A percentile compares a stretch with the other conserved stretches of the same genome.
Conservation (phyloP, 2,329 filamentous ascomycete species). For the Coleophoma cylindrospora region DNA sequence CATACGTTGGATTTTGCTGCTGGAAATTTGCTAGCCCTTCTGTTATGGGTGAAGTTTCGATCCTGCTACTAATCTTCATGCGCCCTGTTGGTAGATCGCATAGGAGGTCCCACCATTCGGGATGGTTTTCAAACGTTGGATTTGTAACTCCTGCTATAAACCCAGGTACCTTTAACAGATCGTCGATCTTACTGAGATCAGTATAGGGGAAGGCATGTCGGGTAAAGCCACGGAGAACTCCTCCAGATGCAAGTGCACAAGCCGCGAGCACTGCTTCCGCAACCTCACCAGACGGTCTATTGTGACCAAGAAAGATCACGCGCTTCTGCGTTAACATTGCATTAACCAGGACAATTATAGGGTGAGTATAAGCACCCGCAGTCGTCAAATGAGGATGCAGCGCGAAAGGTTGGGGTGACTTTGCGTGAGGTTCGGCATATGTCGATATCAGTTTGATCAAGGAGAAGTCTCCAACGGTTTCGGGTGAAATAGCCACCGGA, state of each 20-base stretch:
- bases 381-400: constrained; percentile 91
- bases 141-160: constrained; percentile 99
- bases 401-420: constrained; percentile 77
- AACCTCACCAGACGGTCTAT: constrained; percentile 90
- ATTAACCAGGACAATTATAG: constrained; percentile 91
- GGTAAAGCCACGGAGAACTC: constrained; percentile 88
- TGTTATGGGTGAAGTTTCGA: constrained; percentile 74
- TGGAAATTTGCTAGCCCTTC: constrained; percentile 87
- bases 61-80: constrained; percentile 88
- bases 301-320: constrained; percentile 92
- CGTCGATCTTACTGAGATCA: constrained; percentile 95
- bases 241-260: constrained; percentile 88
- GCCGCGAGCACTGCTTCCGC: constrained; percentile 98
- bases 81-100: constrained; percentile 89
- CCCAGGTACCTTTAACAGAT: constrained; percentile 89
- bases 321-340: constrained; percentile 94
- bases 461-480: constrained; percentile 96
- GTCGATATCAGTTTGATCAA: constrained; percentile 96
- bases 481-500: constrained; percentile 85
- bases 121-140: constrained; percentile 89
- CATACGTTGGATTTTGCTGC: constrained; percentile 62
- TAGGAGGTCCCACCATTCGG: constrained; percentile 96
- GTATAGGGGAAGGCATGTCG: constrained; percentile 97
- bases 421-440: constrained; percentile 79
- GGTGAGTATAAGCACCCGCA: constrained; percentile 83